phyloP scores from a whole-genome alignment of 306 rosid species.

The Quercus berberidifolia region DNA sequence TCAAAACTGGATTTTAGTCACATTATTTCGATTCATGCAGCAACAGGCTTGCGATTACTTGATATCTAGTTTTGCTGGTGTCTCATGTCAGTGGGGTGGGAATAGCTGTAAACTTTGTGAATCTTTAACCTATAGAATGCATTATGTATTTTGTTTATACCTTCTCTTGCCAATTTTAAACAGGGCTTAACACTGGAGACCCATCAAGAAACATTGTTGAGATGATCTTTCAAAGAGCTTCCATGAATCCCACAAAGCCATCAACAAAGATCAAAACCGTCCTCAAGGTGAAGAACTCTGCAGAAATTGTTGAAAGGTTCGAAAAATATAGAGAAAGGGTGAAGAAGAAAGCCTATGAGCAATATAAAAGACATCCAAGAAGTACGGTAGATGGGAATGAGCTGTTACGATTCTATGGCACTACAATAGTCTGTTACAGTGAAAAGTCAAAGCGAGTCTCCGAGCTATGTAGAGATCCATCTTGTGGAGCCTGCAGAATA shows the following conservation, averaged over 20 bases:
- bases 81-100: no score
- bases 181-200: conserved; percentile 56
- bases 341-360: conserved; percentile 39
- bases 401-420: conserved; percentile 47
- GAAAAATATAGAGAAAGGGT: conserved; percentile 69
- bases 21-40: no score
- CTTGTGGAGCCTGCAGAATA: conserved; percentile 53
- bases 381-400: conserved; percentile 70
- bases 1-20: no score
- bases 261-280: conserved; percentile 43
- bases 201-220: conserved; percentile 71
- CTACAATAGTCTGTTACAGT: conserved; percentile 53
- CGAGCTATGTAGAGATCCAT: conserved; percentile 42
- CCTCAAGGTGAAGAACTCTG: conserved; percentile 48
- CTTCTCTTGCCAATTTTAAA: conserved; percentile 2
- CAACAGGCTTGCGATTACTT: no score
- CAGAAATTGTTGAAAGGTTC: conserved; percentile 42
- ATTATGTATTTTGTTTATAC: neutral
- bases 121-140: neutral
- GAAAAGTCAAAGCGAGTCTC: conserved; percentile 33
- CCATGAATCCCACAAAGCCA: conserved; percentile 43
- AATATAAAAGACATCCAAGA: conserved; percentile 48
- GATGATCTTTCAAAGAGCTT: conserved; percentile 61
- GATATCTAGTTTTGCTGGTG: no score
- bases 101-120: neutral